A percentile compares a stretch with the other conserved stretches of the same genome.
phyloP scores from a whole-genome alignment of 768 basidiomycete genomes.

The Boletus fagicola region DNA sequence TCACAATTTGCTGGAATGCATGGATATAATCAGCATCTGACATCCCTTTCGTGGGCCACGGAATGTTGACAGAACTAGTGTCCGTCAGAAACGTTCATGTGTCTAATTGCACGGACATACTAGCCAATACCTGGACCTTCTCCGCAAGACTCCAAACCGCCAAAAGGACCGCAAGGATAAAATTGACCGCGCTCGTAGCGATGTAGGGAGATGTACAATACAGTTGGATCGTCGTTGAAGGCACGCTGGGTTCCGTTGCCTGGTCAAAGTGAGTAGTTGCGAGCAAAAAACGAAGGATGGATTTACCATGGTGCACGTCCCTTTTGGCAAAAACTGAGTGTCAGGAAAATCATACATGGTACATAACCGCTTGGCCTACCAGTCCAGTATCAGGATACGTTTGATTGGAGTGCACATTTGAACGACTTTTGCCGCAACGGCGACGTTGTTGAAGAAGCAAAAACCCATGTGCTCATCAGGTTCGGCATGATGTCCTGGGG shows the following conservation, averaged over 20 bases:
- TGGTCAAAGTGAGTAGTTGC: conserved; percentile 32
- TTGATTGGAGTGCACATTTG: conserved; percentile 68
- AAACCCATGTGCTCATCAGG: conserved; percentile 99
- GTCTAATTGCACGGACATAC: conserved; percentile 47
- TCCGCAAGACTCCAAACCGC: conserved; percentile 82
- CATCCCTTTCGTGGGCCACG: conserved; percentile 89
- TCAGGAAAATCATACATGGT: conserved; percentile 1
- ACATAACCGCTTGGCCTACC: conserved; percentile 53
- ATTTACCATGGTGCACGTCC: conserved; percentile 91
- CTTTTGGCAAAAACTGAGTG: conserved; percentile 40
- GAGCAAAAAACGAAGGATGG: neutral
- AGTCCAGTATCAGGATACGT: conserved; percentile 90
- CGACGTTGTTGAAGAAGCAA: conserved; percentile 99
- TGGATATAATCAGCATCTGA: conserved; percentile 94
- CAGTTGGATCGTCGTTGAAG: conserved; percentile 88
- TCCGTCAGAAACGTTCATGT: conserved; percentile 8
- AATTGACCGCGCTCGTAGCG: conserved; percentile 90
- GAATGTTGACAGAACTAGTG: conserved; percentile 87
- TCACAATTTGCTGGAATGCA: conserved; percentile 92
- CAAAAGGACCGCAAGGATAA: conserved; percentile 92
- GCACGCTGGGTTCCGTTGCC: conserved; percentile 97
- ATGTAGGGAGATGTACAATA: conserved; percentile 93
- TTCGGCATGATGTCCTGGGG: conserved; percentile 98
- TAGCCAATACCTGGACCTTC: conserved; percentile 81
- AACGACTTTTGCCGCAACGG: conserved; percentile 84